These are phyloP conservation scores for Alternaria tenuissima DNA, from an alignment of 2,329 filamentous ascomycete species.

Conservation along the genomic window DNA sequence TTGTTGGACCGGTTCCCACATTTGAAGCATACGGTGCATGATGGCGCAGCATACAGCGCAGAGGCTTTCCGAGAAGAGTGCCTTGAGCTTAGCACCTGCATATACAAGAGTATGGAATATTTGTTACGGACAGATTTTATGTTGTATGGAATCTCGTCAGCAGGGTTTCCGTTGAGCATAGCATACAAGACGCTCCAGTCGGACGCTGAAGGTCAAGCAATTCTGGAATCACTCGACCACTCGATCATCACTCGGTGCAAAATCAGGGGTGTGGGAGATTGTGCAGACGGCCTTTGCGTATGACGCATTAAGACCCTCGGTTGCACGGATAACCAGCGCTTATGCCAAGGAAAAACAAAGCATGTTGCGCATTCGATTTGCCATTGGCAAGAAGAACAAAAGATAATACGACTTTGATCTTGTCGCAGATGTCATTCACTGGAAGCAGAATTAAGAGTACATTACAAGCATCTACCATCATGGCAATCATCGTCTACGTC, in stretches of 20 bases:
- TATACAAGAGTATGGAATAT: conserved; percentile 1
- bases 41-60: not conserved
- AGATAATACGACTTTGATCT: not conserved
- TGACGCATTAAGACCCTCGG: not conserved
- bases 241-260: not conserved
- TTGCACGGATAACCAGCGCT: not conserved
- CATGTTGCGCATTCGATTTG: not conserved
- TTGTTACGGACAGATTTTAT: not conserved
- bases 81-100: not conserved
- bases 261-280: not conserved
- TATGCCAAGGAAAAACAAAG: not conserved
- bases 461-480: not conserved
- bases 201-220: not conserved
- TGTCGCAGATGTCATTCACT: not conserved
- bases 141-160: not conserved
- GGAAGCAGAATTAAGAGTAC: not conserved
- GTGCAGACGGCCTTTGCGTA: not conserved
- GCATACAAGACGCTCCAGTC: not conserved
- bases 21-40: not conserved
- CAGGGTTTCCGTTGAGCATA: not conserved
- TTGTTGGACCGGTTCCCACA: not conserved
- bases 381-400: not conserved
- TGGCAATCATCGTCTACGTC: not conserved
- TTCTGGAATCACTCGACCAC: not conserved
- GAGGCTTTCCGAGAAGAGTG: not conserved